These are phyloP conservation scores for Areca catechu DNA, from an alignment of 176 grass and related monocot species.

Conservation along the genomic window DNA sequence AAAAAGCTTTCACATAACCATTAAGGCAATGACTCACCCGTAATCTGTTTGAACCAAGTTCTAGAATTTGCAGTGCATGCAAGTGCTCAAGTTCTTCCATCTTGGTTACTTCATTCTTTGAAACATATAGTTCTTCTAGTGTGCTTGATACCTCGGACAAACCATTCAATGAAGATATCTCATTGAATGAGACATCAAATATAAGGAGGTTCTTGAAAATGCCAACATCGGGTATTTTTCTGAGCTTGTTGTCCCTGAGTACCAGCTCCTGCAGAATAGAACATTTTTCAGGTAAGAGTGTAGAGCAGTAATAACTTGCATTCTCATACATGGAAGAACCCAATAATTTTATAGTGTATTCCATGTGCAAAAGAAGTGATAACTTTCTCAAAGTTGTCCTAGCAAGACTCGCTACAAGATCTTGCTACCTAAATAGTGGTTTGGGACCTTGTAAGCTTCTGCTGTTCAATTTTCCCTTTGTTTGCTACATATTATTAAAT, in stretches of 20 bases:
- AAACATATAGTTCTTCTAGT: slow-evolving; percentile 89
- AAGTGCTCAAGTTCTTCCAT: slow-evolving; percentile 90
- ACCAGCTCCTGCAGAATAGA: slow-evolving; percentile 63
- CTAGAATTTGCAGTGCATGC: slow-evolving; percentile 66
- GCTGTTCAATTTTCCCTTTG: no score
- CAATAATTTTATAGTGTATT: background rate
- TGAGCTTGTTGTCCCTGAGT: slow-evolving; percentile 90
- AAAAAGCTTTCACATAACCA: background rate
- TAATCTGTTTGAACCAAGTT: slow-evolving; percentile 95
- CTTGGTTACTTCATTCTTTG: slow-evolving; percentile 86
- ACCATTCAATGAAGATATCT: slow-evolving; percentile 71
- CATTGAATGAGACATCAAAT: slow-evolving; percentile 99
- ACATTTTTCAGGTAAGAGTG: slow-evolving; percentile 1
- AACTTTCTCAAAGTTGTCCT: no score
- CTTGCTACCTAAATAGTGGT: no score
- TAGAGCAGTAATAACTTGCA: background rate
- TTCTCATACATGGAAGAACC: background rate
- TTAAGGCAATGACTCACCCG: slow-evolving; percentile 39
- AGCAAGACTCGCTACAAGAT: no score
- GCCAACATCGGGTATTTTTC: slow-evolving; percentile 57
- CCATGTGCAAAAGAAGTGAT: no score
- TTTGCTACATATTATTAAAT: no score
- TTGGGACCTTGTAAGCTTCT: no score
- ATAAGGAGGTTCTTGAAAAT: slow-evolving; percentile 77
- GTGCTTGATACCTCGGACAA: slow-evolving; percentile 64